Evolutionary conservation across 768 basidiomycete species (phyloP).

Genomic region (Termitomyces sp.): DNA sequence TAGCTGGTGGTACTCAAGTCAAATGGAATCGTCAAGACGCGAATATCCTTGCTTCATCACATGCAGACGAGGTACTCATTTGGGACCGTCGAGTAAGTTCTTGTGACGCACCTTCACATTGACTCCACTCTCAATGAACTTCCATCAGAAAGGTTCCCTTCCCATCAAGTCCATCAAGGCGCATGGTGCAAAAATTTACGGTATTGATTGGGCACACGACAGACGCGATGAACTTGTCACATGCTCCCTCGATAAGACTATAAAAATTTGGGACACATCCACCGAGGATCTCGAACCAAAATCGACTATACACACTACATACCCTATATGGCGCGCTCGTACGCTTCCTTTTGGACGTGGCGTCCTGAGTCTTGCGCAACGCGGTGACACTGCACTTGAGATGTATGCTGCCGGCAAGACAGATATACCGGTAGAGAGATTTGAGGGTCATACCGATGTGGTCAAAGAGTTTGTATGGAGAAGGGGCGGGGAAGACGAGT

Average conservation of each 20-base stretch:
- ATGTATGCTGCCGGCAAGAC: slow-evolving; percentile 57
- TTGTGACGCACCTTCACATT: neutral
- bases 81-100: slow-evolving; percentile 87
- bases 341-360: slow-evolving; percentile 91
- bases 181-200: slow-evolving; percentile 91
- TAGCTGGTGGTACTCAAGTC: slow-evolving; percentile 88
- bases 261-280: slow-evolving; percentile 76
- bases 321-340: slow-evolving; percentile 94
- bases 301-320: slow-evolving; percentile 59
- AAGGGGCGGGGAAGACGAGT: slow-evolving; percentile 50
- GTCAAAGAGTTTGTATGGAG: slow-evolving; percentile 99
- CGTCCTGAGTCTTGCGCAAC: slow-evolving; percentile 80
- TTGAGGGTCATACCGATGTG: slow-evolving; percentile 87
- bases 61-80: slow-evolving; percentile 79
- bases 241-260: slow-evolving; percentile 90
- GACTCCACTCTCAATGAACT: neutral
- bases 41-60: slow-evolving; percentile 85
- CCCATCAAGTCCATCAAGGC: slow-evolving; percentile 71
- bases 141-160: slow-evolving; percentile 76
- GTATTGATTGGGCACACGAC: slow-evolving; percentile 91
- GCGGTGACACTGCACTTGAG: slow-evolving; percentile 78
- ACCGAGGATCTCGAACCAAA: slow-evolving; percentile 28
- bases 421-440: slow-evolving; percentile 57
- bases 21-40: slow-evolving; percentile 93
- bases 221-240: slow-evolving; percentile 79